These are phyloP conservation scores for Pilasporangium apinafurcum DNA, from an alignment of 352 stramenopile species.

Conservation along the genomic window DNA sequence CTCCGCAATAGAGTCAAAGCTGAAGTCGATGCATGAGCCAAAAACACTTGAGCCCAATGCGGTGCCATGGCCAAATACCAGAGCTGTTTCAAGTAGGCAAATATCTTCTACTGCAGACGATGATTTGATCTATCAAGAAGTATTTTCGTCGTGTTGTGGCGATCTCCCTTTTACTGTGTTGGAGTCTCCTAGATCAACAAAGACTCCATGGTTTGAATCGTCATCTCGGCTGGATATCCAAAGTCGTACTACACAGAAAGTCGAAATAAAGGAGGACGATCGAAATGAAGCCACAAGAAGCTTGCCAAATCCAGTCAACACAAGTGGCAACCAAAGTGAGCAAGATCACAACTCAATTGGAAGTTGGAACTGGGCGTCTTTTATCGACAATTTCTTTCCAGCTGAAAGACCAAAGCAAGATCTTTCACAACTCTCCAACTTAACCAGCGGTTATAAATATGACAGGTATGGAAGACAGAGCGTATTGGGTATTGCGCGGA, in stretches of 20 bases:
- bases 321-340: not conserved
- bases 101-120: constrained; percentile 8
- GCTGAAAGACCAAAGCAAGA: not conserved
- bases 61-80: no score
- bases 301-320: not conserved
- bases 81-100: constrained; percentile 11
- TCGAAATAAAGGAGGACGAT: no score
- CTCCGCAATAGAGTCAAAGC: constrained; percentile 40
- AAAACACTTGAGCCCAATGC: no score
- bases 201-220: not conserved
- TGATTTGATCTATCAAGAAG: constrained; percentile 36
- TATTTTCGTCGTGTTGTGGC: constrained; percentile 29
- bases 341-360: not conserved
- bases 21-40: constrained; percentile 23
- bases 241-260: no score
- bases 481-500: no score
- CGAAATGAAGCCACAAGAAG: no score
- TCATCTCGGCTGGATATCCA: no score
- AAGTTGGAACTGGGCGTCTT: constrained; percentile 23
- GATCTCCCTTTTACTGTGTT: constrained; percentile 48
- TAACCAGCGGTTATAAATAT: not conserved
- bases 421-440: not conserved
- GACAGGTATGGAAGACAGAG: no score
- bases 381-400: constrained; percentile 37
- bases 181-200: constrained; percentile 19